Evolutionary conservation across 257 asterid species (phyloP).

Genomic region (Anisodus acutangulus): DNA sequence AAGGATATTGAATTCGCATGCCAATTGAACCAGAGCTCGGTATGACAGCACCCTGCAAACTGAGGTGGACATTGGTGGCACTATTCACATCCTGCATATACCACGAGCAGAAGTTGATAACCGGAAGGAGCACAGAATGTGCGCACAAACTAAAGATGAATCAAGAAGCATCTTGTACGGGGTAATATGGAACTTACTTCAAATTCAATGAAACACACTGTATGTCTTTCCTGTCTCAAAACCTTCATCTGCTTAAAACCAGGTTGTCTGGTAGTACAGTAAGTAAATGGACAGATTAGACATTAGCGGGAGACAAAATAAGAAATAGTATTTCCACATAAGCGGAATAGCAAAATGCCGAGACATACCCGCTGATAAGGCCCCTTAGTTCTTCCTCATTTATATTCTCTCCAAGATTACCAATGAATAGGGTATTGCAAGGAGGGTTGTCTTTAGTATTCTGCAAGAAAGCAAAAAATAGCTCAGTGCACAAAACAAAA

Average conservation of each 20-base stretch:
- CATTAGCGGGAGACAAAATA: constrained; percentile 21
- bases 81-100: constrained; percentile 80
- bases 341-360: constrained; percentile 34
- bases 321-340: constrained; percentile 3
- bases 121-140: constrained; percentile 21
- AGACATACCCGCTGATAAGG: constrained; percentile 72
- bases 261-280: constrained; percentile 69
- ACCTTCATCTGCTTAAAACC: constrained; percentile 99
- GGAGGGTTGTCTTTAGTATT: constrained; percentile 97
- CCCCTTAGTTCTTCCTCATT: constrained; percentile 96
- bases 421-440: constrained; percentile 97
- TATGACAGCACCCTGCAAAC: constrained; percentile 93
- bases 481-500: constrained; percentile 5
- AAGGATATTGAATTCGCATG: constrained; percentile 99
- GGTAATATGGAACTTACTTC: constrained; percentile 62
- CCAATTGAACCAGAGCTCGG: constrained; percentile 98
- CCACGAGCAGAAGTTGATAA: constrained; percentile 1
- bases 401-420: constrained; percentile 94
- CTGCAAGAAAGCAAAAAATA: constrained; percentile 47
- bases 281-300: constrained; percentile 20
- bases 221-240: constrained; percentile 94
- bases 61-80: constrained; percentile 88
- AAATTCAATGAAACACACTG: constrained; percentile 99
- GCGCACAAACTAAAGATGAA: constrained; percentile 17
- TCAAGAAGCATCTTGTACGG: constrained; percentile 24